phyloP scores from a whole-genome alignment of 257 asterid species.

The Salvia hispanica region DNA sequence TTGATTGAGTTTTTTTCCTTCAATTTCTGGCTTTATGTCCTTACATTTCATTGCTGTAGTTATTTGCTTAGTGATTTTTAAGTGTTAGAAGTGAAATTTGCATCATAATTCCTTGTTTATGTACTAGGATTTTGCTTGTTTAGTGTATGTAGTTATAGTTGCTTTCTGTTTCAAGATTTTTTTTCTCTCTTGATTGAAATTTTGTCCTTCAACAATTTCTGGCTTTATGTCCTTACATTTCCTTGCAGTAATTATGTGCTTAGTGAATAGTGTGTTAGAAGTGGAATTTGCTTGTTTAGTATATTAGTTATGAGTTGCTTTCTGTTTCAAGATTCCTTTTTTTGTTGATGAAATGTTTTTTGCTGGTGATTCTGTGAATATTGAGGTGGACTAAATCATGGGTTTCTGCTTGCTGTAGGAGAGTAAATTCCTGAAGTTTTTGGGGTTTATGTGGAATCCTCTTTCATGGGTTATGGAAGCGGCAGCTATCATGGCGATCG shows the following conservation, averaged over 20 bases:
- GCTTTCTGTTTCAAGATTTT: background rate
- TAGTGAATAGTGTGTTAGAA: slow-evolving; percentile 22
- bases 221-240: slow-evolving; percentile 2
- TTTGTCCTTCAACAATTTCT: slow-evolving; percentile 11
- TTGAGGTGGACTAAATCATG: slow-evolving; percentile 1
- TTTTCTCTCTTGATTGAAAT: background rate
- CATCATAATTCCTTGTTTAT: slow-evolving; percentile 13
- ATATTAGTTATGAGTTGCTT: slow-evolving; percentile 11
- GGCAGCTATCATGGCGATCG: slow-evolving; percentile 98
- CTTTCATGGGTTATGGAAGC: slow-evolving; percentile 99
- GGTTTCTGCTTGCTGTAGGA: slow-evolving; percentile 54
- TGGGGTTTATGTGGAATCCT: slow-evolving; percentile 99
- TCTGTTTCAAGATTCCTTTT: background rate
- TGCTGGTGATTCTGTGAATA: background rate
- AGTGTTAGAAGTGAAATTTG: slow-evolving; percentile 23
- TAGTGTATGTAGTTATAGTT: slow-evolving; percentile 14
- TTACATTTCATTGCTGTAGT: background rate
- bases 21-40: slow-evolving; percentile 14
- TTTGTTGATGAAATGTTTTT: background rate
- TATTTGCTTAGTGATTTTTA: slow-evolving; percentile 16
- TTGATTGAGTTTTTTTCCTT: background rate
- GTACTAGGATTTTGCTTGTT: background rate
- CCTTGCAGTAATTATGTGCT: background rate
- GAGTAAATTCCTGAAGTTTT: slow-evolving; percentile 80
- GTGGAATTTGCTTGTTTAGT: slow-evolving; percentile 24